Base-by-base conservation (phyloP, 176 grass and related monocot genomes). In the Avena atlantica region DNA sequence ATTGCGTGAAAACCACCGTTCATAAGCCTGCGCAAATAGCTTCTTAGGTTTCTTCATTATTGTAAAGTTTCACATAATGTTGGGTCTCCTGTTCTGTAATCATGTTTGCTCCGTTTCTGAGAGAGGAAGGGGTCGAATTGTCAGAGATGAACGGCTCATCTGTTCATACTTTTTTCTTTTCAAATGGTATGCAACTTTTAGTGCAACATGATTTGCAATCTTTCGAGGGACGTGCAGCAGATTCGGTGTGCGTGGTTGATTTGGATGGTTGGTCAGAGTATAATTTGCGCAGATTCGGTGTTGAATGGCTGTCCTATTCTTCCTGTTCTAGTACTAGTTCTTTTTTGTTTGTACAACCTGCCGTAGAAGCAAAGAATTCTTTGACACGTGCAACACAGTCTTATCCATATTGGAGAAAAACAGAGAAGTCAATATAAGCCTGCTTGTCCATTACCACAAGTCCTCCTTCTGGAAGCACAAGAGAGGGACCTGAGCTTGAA, bases 61-160 rank as follows among this genome's bases (percentile, higher is more conserved):
- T 74, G 81, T 91, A 87, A 91, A 87, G 89, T 80, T 80, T 80
- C 66, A 75, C 85, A 60, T 87, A 84, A 84, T 83, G 29, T 84
- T 58, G 56, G 68, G 25, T 80, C 56, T 37, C 84, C 36, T 44
- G 24, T 49, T 87, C 56, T 80, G 48, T 84, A 91, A 74, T 84
- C 58, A 21, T 58, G 36, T 74, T 74, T 53, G 48, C 36, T 67
- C 49, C 5, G 37, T 64, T 52, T 40, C 24, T 34, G 16, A 79
- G 79, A 42, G 34, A 50, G 8, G 57, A 71, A 56, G 24, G 51
- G 51, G 31, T 74, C 31, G 6, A 56, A 73, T 74, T 19, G 45
- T 53, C 27, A 57, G 56, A 64, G 74, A 65, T 71, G 53, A 78
- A 77, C 40, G 11, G 70, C 4, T 9, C 66, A 45, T 79, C 19